These are phyloP conservation scores for Furcasterigmium sp. DNA, from an alignment of 2,329 filamentous ascomycete genomes.

Conservation along the genomic window DNA sequence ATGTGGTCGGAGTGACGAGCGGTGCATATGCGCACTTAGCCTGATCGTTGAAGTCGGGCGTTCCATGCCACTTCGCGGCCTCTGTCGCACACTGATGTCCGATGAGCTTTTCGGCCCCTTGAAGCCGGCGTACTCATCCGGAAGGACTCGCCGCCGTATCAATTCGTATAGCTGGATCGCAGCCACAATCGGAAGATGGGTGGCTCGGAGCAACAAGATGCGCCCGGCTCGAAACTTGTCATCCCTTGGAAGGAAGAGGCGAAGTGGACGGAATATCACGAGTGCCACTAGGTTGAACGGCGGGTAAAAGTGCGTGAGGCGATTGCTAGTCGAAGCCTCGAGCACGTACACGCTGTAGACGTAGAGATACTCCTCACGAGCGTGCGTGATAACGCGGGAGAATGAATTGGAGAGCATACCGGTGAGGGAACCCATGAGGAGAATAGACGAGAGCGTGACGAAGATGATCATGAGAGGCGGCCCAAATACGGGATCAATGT, in stretches of 20 bases:
- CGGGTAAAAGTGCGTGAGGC: slow-evolving; percentile 63
- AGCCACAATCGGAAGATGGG: slow-evolving; percentile 64
- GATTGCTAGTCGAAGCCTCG: slow-evolving; percentile 62
- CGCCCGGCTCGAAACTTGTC: slow-evolving; percentile 56
- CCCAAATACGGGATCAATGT: slow-evolving; percentile 54
- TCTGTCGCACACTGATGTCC: slow-evolving; percentile 16
- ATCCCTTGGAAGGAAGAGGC: slow-evolving; percentile 61
- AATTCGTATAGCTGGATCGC: slow-evolving; percentile 64
- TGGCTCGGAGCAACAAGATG: slow-evolving; percentile 57
- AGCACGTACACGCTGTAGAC: slow-evolving; percentile 65
- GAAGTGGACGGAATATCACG: slow-evolving; percentile 64
- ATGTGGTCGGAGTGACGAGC: slow-evolving; percentile 9
- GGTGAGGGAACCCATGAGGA: slow-evolving; percentile 73
- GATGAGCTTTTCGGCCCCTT: slow-evolving; percentile 34
- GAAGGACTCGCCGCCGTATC: slow-evolving; percentile 30
- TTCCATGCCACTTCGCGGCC: slow-evolving; percentile 12
- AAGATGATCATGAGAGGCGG: slow-evolving; percentile 66
- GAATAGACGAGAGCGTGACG: slow-evolving; percentile 70
- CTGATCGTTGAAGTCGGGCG: slow-evolving; percentile 17
- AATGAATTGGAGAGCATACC: slow-evolving; percentile 76
- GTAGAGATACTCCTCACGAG: slow-evolving; percentile 72
- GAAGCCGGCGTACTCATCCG: slow-evolving; percentile 42
- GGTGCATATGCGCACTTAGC: slow-evolving; percentile 16
- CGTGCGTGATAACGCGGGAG: slow-evolving; percentile 56
- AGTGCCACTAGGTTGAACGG: slow-evolving; percentile 72